phyloP scores from a whole-genome alignment of 2,329 filamentous ascomycete species.

The Fusarium domesticum region DNA sequence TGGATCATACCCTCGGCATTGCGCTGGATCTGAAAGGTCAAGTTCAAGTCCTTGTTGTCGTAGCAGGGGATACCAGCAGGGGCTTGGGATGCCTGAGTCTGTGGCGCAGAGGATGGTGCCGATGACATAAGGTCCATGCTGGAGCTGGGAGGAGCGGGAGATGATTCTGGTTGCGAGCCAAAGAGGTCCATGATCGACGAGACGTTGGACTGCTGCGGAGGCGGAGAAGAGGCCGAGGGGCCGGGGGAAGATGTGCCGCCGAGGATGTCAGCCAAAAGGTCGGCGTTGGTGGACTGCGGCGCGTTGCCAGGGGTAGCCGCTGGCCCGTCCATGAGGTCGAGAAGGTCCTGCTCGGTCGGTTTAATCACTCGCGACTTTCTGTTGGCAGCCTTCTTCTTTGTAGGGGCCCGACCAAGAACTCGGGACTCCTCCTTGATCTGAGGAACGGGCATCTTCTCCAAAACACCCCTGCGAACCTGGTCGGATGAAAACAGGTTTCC shows the following conservation, averaged over 20 bases:
- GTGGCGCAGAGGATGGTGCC: constrained; percentile 47
- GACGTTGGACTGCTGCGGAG: constrained; percentile 55
- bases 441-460: constrained; percentile 96
- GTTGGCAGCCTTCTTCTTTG: constrained; percentile 66
- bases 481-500: constrained; percentile 91
- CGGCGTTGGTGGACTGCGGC: constrained; percentile 67
- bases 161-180: constrained; percentile 42
- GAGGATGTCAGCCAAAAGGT: constrained; percentile 88
- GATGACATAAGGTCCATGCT: constrained; percentile 49
- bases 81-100: constrained; percentile 37
- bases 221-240: constrained; percentile 40
- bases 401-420: constrained; percentile 77
- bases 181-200: constrained; percentile 92
- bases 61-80: constrained; percentile 70
- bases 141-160: constrained; percentile 40
- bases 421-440: constrained; percentile 95
- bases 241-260: constrained; percentile 62
- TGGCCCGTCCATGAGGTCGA: constrained; percentile 87
- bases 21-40: constrained; percentile 81
- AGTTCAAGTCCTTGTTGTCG: constrained; percentile 76
- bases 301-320: constrained; percentile 49
- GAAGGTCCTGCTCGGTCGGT: constrained; percentile 84
- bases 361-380: constrained; percentile 75
- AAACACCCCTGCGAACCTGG: constrained; percentile 78
- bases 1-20: constrained; percentile 77